A percentile compares a stretch with the other conserved stretches of the same genome.
phyloP scores from a whole-genome alignment of 164 flowering plant genomes.

The Chloranthus sessilifolius region DNA sequence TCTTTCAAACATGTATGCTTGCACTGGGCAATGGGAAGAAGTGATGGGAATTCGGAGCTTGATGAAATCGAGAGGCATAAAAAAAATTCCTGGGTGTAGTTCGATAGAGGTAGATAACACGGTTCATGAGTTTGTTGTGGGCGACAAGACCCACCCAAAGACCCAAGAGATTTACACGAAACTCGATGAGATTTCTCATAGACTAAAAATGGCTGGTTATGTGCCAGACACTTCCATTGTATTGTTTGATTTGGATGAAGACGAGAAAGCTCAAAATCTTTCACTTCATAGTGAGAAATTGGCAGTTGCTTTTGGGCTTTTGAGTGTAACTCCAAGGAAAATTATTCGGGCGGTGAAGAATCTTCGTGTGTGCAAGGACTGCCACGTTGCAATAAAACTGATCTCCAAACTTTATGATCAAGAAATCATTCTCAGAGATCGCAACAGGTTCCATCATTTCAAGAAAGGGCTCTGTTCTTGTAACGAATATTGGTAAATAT shows the following conservation, averaged over 20 bases:
- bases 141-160: slow-evolving; percentile 21
- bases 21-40: slow-evolving; percentile 17
- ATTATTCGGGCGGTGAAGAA: slow-evolving; percentile 25
- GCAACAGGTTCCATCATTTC: slow-evolving; percentile 24
- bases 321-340: slow-evolving; percentile 1
- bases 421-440: slow-evolving; percentile 22
- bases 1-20: slow-evolving; percentile 28
- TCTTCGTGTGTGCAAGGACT: slow-evolving; percentile 22
- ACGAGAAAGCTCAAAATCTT: slow-evolving; percentile 26
- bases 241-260: slow-evolving; percentile 25
- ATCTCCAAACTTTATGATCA: slow-evolving; percentile 15
- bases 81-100: slow-evolving; percentile 22
- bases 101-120: slow-evolving; percentile 21
- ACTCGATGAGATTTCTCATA: slow-evolving; percentile 19
- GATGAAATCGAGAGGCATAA: slow-evolving; percentile 24
- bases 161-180: slow-evolving; percentile 14
- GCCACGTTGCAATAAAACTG: slow-evolving; percentile 19
- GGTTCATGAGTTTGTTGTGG: slow-evolving; percentile 21
- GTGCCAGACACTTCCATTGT: slow-evolving; percentile 23
- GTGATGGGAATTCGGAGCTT: slow-evolving; percentile 17
- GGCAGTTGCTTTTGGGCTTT: slow-evolving; percentile 25
- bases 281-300: slow-evolving; percentile 21
- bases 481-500: slow-evolving; percentile 27
- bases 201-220: slow-evolving; percentile 19
- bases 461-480: slow-evolving; percentile 19